Evolutionary conservation across 345 rosid species (phyloP), one percentile per base, ranked within the genome.

Genomic region (Citrus maxima): DNA sequence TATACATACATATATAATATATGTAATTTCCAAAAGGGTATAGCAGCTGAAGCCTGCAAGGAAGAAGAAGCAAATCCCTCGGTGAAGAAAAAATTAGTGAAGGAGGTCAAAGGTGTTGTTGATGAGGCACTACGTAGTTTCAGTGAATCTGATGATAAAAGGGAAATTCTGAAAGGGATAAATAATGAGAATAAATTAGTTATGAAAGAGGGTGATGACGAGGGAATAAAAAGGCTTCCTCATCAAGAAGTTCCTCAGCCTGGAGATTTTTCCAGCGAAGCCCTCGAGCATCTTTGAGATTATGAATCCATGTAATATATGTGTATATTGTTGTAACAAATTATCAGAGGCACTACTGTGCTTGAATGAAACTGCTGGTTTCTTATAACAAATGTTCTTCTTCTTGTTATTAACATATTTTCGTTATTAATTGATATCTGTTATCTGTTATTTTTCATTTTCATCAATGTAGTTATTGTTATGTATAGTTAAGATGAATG

Each of bases 231-330:
- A 37, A 7, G 78, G 0, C 80, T 81, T 27, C 85, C 84, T 67
- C 82, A 79, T 64, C 82, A 78, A 56, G 78, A 78, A 80, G 85
- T 72, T 74, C 87, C 85, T 71, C 85, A 82, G 74, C 84, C 86
- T 8, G 81, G 80, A 61, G 83, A 81, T 40, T 86, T 86, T 74
- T 77, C 84, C 22, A 70, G 56, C 28, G 78, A 81, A 46, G 80
- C 80, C 55, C 88, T 81, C 19, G 83, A 86, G 74, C 49, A 28
- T 25, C 69, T 75, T 10, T 82, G 46, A 71, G 10, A 42, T 18
- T 64, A 35, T 35, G 37, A 35, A 35, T 6, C 37, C 37, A 1
- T 35, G 37, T 6, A 35, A 35, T 35, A 35, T 5, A 35, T 35
- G 7, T 35, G 37, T 35, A 35, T 35, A 35, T 35, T 35, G 37